Base-by-base conservation (phyloP, 495 filamentous ascomycete species). In the Penicillium salamii region DNA sequence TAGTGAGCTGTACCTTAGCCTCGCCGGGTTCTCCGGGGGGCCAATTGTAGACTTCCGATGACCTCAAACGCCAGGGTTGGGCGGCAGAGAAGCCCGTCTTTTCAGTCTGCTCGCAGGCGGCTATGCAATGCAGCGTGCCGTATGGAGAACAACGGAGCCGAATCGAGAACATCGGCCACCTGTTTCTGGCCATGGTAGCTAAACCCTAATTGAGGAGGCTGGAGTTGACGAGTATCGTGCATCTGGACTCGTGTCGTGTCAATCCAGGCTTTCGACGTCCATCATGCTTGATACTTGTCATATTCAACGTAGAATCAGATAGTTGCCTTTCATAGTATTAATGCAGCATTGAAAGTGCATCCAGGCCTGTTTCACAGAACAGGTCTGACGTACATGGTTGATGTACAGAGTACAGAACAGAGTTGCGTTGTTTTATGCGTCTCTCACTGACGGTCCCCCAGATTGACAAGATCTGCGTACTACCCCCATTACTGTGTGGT, bases 91-190 rank as follows among this genome's bases (percentile, higher is more conserved):
- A 19, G 20, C n/a, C 46, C 42, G 17, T 54, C 56, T 28, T 44
- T 60, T 63, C 48, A 32, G 42, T 49, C 55, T 44, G 45, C 43
- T 32, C 58, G 61, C 58, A 61, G 57, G 48, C 20, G 44, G 50
- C 50, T 56, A 58, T 64, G 54, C 49, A 58, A 61, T 63, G 57
- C 58, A 59, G 42, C 44, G 45, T 54, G 28, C 61, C 58, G 52
- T 50, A 58, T 58, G 46, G 47, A 56, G 52, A 47, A 49, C 45
- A 47, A 36, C 45, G 49, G 57, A 13, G 46, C 35, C 11, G 36
- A 49, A 53, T 61, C 49, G 50, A 57, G 40, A 53, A 35, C 50
- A 24, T 50, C 31, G 38, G 9, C 54, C 46, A 47, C 56, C 53
- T 60, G 49, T 53, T 36, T 51, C 47, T 48, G 7, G 29, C 52